Evolutionary conservation across 2,329 filamentous ascomycete species (phyloP).

Genomic region (Westerdykella ornata): DNA sequence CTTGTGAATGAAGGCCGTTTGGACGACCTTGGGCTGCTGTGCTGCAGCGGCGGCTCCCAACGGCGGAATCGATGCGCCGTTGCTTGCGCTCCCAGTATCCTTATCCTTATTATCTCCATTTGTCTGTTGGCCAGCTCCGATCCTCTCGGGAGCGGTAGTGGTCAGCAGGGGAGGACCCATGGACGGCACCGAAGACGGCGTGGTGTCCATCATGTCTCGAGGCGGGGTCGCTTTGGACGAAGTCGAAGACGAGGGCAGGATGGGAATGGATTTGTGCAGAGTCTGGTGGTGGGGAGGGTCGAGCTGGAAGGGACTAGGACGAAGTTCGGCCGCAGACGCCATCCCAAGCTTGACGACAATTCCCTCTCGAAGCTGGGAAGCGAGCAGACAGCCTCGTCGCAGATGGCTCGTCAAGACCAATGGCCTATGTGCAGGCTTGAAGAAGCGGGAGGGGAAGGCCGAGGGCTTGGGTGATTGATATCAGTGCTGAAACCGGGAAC

Average conservation of each 20-base stretch:
- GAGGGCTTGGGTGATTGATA: not conserved
- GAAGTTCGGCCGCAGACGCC: conserved; percentile 42
- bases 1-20: conserved; percentile 98
- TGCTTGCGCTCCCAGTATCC: conserved; percentile 25
- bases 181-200: conserved; percentile 41
- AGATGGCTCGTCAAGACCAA: not conserved
- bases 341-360: conserved; percentile 21
- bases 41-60: conserved; percentile 62
- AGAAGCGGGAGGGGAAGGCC: not conserved
- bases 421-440: conserved; percentile 1
- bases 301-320: conserved; percentile 42
- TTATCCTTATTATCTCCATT: conserved; percentile 27
- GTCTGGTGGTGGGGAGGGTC: conserved; percentile 33
- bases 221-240: conserved; percentile 38
- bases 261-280: conserved; percentile 48
- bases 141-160: conserved; percentile 46
- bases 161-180: conserved; percentile 46
- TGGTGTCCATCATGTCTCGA: conserved; percentile 52
- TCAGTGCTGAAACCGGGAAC: not conserved
- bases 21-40: conserved; percentile 93
- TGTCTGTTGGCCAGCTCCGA: conserved; percentile 19
- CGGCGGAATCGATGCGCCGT: conserved; percentile 39
- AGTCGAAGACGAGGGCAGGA: conserved; percentile 44
- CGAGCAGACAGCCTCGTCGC: not conserved
- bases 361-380: not conserved